Percentiles rank a stretch among this genome's conserved stretches.
These are phyloP conservation scores for Oryza meyeriana DNA, from an alignment of 176 grass and related monocot genomes.

Conservation along the genomic window DNA sequence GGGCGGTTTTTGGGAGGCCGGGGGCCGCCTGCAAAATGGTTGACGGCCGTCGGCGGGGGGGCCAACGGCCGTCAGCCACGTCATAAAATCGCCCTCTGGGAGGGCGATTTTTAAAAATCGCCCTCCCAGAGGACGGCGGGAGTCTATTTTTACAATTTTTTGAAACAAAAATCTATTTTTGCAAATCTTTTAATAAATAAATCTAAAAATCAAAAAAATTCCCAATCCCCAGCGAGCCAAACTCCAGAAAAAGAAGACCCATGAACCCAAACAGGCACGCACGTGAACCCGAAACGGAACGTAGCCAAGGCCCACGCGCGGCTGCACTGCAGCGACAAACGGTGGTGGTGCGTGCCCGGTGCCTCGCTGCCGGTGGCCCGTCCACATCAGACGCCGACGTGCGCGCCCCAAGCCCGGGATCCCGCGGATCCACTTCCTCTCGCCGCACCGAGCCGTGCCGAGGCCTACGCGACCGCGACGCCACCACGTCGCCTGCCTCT, in stretches of 20 bases:
- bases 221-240: neutral
- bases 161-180: too few relatives aligned
- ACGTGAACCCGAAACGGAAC: neutral
- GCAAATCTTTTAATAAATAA: too few relatives aligned
- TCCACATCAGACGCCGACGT: neutral
- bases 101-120: too few relatives aligned
- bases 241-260: neutral
- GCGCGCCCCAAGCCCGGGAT: neutral
- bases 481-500: neutral
- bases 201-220: too few relatives aligned
- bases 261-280: neutral
- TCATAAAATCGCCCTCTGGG: too few relatives aligned
- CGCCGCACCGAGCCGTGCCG: too few relatives aligned
- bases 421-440: neutral
- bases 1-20: too few relatives aligned
- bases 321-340: neutral
- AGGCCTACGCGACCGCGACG: neutral
- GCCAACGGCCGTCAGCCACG: too few relatives aligned
- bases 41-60: too few relatives aligned
- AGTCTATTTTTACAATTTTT: too few relatives aligned
- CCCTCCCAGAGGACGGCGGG: too few relatives aligned
- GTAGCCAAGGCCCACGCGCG: neutral
- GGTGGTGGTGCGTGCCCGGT: neutral
- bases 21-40: too few relatives aligned
- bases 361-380: neutral